Evolutionary conservation across 2,329 filamentous ascomycete genomes (phyloP), one percentile per base, ranked within the genome.

Genomic region (Lasiodiplodia hormozganensis): DNA sequence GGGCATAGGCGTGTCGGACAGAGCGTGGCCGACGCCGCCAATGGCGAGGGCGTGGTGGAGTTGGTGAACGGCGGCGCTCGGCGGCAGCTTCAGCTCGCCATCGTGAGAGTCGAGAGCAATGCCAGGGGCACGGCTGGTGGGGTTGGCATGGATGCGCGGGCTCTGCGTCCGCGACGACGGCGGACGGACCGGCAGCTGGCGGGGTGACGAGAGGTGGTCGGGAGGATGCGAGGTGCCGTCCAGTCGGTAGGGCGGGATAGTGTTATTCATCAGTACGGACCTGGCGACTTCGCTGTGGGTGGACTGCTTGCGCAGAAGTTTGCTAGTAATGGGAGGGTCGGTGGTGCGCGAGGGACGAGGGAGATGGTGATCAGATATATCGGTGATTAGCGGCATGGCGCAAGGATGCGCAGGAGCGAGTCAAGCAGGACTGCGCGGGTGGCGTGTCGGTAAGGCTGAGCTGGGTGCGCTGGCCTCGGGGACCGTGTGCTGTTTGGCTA

Each of bases 1-100:
- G 69, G 88, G 85, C 75, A 83, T 76, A 70, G 89, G 89, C 70
- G 89, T 91, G 78, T 91, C 89, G 72, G 85, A 88, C 77, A 89
- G 75, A 43, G 87, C 85, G 65, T 75, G 77, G 69, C 86, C 85
- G 73, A 86, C 82, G 74, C 83, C 83, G 75, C 82, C 72, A 57
- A 76, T 77, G 47, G 69, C 67, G 12, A 73, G 70, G 6, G 40
- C 62, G 36, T 65, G n/a, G 62, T 47, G 57, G 5, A 60, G 14
- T 14, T 65, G 60, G 40, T 31, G 34, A 47, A n/a, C 12, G 16
- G 49, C 38, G 7, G 36, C 58, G 51, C 34, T 67, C 21, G 77
- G 74, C 54, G 71, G 74, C 11, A 76, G 75, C 70, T 76, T 80
- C 65, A 78, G 71, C 28, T 79, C 74, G 62, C 71, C 73, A 70